These are phyloP conservation scores for Zangia roseola DNA, from an alignment of 768 basidiomycete genomes.

Conservation along the genomic window DNA sequence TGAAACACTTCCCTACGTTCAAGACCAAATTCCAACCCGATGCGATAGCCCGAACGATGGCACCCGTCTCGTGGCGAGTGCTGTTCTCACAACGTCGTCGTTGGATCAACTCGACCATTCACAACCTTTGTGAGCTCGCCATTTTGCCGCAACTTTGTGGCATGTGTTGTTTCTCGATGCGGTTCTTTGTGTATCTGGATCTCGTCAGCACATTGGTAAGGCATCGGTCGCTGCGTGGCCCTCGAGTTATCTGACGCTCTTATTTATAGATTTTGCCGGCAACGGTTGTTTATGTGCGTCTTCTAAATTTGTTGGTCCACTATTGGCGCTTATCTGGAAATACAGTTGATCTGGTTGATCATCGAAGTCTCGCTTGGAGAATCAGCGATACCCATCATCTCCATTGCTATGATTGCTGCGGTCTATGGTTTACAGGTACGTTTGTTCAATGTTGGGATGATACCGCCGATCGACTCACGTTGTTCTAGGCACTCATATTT, in stretches of 20 bases:
- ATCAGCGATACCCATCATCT: conserved; percentile 57
- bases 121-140: conserved; percentile 65
- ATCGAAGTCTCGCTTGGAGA: conserved; percentile 51
- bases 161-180: conserved; percentile 75
- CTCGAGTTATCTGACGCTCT: conserved; percentile 7
- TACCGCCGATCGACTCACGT: background rate
- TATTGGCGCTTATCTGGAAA: conserved; percentile 12
- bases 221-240: conserved; percentile 1
- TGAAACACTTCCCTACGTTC: conserved; percentile 70
- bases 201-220: conserved; percentile 60
- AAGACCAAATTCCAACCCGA: conserved; percentile 70
- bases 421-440: conserved; percentile 68
- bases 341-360: conserved; percentile 59
- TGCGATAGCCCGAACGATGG: conserved; percentile 60
- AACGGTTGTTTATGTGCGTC: conserved; percentile 59
- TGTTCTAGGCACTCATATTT: conserved; percentile 55
- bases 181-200: conserved; percentile 68
- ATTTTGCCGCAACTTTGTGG: conserved; percentile 64
- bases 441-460: background rate
- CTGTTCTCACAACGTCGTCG: conserved; percentile 66
- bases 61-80: conserved; percentile 60
- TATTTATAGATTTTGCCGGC: conserved; percentile 50
- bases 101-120: conserved; percentile 74
- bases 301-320: background rate
- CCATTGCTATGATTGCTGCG: conserved; percentile 63